phyloP scores from a whole-genome alignment of 2,329 filamentous ascomycete genomes.

The Elsinoe ampelina region DNA sequence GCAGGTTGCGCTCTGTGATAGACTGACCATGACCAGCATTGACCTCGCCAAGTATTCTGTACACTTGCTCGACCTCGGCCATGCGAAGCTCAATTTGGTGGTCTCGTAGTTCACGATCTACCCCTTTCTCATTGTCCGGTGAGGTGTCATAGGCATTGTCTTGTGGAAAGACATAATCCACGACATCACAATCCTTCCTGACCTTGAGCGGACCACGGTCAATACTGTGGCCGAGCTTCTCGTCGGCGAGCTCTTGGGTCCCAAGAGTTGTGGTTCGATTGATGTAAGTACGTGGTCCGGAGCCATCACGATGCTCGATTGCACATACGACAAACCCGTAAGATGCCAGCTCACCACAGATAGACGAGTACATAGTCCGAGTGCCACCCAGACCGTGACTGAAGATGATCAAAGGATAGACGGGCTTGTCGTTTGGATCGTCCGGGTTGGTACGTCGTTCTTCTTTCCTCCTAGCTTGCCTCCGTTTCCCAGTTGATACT shows the following conservation, averaged over 20 bases:
- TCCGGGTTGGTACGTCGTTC: constrained; percentile 24
- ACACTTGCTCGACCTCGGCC: constrained; percentile 57
- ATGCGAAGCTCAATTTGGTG: constrained; percentile 55
- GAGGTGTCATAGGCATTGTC: constrained; percentile 37
- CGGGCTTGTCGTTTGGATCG: constrained; percentile 32
- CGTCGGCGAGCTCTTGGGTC: constrained; percentile 26
- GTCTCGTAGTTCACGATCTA: constrained; percentile 50
- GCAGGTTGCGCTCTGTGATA: constrained; percentile 45
- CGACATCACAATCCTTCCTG: constrained; percentile 21
- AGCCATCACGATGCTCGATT: constrained; percentile 57
- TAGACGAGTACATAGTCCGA: constrained; percentile 51
- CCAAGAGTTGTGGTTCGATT: constrained; percentile 42
- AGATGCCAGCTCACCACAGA: constrained; percentile 54
- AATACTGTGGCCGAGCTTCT: constrained; percentile 1
- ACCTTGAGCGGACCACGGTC: constrained; percentile 21
- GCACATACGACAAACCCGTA: constrained; percentile 58
- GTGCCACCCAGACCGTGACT: constrained; percentile 58
- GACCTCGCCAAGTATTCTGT: constrained; percentile 47
- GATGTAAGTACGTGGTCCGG: constrained; percentile 51
- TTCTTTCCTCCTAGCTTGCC: constrained; percentile 19
- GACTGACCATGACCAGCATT: constrained; percentile 45
- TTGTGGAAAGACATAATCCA: constrained; percentile 55
- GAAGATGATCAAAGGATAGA: constrained; percentile 56
- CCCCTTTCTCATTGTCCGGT: constrained; percentile 49
- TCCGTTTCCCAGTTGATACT: constrained; percentile 34